These are phyloP conservation scores for Diaporthe nobilis DNA, from an alignment of 2,329 filamentous ascomycete genomes.

Conservation along the genomic window DNA sequence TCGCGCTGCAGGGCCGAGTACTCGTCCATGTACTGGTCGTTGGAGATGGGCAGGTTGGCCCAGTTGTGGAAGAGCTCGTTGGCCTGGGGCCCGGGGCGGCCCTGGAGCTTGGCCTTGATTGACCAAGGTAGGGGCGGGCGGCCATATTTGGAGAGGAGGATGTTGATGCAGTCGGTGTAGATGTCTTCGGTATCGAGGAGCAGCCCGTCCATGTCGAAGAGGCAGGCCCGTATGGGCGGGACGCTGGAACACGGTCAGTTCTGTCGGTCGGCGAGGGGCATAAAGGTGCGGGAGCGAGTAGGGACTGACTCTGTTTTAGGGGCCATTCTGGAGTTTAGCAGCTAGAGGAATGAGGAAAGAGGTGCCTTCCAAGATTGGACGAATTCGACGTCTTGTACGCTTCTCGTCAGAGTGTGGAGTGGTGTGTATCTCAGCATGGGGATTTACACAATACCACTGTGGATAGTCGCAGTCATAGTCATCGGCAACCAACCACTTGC, in stretches of 20 bases:
- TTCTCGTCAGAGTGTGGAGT: neutral
- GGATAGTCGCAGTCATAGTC: neutral
- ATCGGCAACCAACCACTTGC: neutral
- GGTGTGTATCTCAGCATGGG: neutral
- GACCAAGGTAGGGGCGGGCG: conserved; percentile 87
- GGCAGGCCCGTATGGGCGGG: conserved; percentile 86
- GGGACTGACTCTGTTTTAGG: conserved; percentile 61
- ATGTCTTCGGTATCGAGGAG: conserved; percentile 93
- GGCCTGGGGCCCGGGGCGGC: conserved; percentile 67
- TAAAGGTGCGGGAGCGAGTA: neutral
- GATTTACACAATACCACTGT: neutral
- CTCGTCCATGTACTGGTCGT: conserved; percentile 75
- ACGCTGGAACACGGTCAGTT: conserved; percentile 64
- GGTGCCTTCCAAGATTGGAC: neutral
- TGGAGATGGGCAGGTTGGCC: conserved; percentile 85
- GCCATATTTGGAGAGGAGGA: conserved; percentile 81
- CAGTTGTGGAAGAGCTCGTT: conserved; percentile 77
- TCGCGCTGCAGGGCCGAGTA: conserved; percentile 75
- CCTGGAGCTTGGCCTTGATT: conserved; percentile 88
- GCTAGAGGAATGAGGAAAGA: too few species aligned
- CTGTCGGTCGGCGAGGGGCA: neutral
- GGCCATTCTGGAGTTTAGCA: conserved; percentile 52
- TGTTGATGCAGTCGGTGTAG: conserved; percentile 88
- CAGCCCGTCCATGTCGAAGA: conserved; percentile 99
- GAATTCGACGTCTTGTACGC: neutral